These are phyloP conservation scores for Exophiala phaeomuriformis DNA, from an alignment of 2,329 filamentous ascomycete genomes.

Conservation along the genomic window DNA sequence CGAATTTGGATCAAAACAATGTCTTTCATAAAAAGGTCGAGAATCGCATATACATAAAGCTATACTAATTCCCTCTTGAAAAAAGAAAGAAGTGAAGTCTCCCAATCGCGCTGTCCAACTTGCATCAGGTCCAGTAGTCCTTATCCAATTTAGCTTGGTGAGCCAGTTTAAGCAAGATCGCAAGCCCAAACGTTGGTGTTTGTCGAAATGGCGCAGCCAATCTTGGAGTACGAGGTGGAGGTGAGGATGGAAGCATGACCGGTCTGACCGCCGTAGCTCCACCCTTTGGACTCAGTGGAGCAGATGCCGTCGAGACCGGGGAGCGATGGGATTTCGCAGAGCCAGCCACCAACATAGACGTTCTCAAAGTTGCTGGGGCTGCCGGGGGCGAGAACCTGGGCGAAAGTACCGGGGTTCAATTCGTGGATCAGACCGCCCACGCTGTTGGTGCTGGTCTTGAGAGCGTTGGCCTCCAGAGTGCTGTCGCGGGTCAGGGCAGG, in stretches of 20 bases:
- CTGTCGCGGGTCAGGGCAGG: conserved; percentile 16
- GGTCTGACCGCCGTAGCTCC: conserved; percentile 23
- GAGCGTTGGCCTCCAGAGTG: conserved; percentile 23
- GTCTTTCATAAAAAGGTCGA: too few relatives aligned
- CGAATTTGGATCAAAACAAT: too few relatives aligned
- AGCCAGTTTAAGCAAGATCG: conserved; percentile 12
- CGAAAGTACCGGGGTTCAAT: conserved; percentile 26
- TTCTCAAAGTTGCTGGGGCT: conserved; percentile 22
- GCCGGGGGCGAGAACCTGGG: conserved; percentile 26
- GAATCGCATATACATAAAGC: too few relatives aligned
- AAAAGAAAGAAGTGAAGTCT: too few relatives aligned
- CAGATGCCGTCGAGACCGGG: conserved; percentile 24
- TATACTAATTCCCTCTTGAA: too few relatives aligned
- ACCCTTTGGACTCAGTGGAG: conserved; percentile 18
- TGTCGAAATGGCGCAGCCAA: conserved; percentile 7
- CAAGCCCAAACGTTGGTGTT: conserved; percentile 16
- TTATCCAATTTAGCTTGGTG: too few relatives aligned
- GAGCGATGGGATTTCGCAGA: conserved; percentile 24
- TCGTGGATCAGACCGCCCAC: conserved; percentile 22
- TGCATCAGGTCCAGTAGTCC: too few relatives aligned
- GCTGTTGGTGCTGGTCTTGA: conserved; percentile 22
- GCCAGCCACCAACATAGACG: conserved; percentile 27
- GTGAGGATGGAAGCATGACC: conserved; percentile 25
- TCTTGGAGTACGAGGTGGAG: conserved; percentile 13
- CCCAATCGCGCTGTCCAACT: too few relatives aligned